Evolutionary conservation across 2,329 filamentous ascomycete genomes (phyloP), one percentile per base, ranked within the genome.

Genomic region (Aspergillus ustus): DNA sequence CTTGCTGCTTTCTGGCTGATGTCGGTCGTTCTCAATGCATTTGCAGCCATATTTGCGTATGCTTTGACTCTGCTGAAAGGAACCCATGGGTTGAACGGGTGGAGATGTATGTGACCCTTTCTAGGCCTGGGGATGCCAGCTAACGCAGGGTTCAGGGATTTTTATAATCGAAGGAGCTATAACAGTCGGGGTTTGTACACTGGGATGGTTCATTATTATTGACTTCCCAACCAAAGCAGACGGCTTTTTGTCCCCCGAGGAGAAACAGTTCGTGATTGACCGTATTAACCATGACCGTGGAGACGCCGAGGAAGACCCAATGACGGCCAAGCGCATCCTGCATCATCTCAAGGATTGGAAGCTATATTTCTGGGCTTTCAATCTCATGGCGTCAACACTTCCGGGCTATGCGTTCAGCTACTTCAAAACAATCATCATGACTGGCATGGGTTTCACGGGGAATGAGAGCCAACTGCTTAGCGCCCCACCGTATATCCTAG

Each of bases 391-490:
- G 28, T 73, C 69, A 59, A 74, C 68, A 54, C 67, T 67, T 37
- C 70, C 73, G 1, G 69, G 69, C 5, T 78, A 77, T 57, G 72
- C 73, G 1, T 76, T 73, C 61, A 68, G 67, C 52, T 77, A 77
- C 59, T 78, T 79, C 66, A 69, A 77, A 4, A 76, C 77, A 3
- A 72, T 78, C 54, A 77, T 78, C 49, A 66, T 79, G 9, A 70
- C 67, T 13, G 73, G 75, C 7, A 74, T 80, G 70, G 76, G 76
- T 0, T 78, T 73, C 60, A 72, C 67, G 15, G 71, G 67, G 6
- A 72, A 68, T 0, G 63, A 75, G 55, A 66, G 69, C 7, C 76
- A 78, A 56, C 66, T 72, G 37, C 69, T 76, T 13, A 66, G 69
- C 7, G 73, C 73, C 25, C 72, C 75, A 1, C 76, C 76, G 11